Percentiles rank a stretch among this genome's conserved stretches.
Conservation (phyloP, 805 yeast species). For the Candida yuanshanica region DNA sequence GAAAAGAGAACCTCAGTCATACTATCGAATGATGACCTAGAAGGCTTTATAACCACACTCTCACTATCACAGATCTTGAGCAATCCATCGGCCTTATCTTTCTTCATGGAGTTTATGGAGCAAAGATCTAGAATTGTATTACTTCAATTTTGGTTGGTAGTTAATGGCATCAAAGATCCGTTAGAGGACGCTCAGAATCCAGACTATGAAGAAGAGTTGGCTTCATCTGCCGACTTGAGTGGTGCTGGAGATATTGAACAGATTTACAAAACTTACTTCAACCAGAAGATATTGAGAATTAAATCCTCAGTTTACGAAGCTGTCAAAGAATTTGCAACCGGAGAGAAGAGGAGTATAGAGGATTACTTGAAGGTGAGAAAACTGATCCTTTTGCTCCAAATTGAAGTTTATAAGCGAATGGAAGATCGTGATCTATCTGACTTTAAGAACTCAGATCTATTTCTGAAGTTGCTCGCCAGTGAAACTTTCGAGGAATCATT, state of each 20-base stretch:
- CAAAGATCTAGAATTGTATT: conserved; percentile 38
- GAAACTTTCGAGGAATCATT: conserved; percentile 28
- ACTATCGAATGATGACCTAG: conserved; percentile 15
- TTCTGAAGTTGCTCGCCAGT: conserved; percentile 46
- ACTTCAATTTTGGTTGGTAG: conserved; percentile 60
- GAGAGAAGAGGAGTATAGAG: conserved; percentile 11
- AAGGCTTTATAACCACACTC: conserved; percentile 21
- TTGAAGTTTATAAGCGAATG: conserved; percentile 44
- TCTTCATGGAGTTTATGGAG: conserved; percentile 53
- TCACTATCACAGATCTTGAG: conserved; percentile 40
- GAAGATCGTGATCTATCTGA: conserved; percentile 47
- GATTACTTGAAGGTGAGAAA: conserved; percentile 51
- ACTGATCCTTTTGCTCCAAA: conserved; percentile 55
- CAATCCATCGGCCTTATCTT: conserved; percentile 41
- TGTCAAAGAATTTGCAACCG: conserved; percentile 33
- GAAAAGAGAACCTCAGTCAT: conserved; percentile 6
- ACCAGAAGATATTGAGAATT: conserved; percentile 26
- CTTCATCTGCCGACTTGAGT: conserved; percentile 32
- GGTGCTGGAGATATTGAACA: conserved; percentile 48
- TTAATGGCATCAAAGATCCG: conserved; percentile 69
- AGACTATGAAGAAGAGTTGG: conserved; percentile 22
- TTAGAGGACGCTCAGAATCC: conserved; percentile 39
- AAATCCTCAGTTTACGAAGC: conserved; percentile 23
- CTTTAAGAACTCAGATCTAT: conserved; percentile 55
- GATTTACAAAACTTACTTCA: conserved; percentile 42